Evolutionary conservation across 768 basidiomycete genomes (phyloP), one percentile per base, ranked within the genome.

Genomic region (Podaxis rugospora): DNA sequence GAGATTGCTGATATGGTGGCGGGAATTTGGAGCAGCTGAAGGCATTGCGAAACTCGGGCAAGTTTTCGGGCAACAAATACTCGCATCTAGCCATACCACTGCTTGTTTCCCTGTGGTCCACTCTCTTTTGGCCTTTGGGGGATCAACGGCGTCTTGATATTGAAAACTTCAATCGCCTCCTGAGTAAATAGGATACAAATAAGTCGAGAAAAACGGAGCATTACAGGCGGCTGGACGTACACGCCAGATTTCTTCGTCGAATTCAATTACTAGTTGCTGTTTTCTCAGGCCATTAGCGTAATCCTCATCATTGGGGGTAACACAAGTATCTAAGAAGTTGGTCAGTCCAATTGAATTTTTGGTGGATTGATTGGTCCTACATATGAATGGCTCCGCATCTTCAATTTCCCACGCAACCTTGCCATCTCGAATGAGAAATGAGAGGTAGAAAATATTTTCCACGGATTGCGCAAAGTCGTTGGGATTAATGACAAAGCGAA

Each of bases 391-490:
- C 66, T 92, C 87, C 0, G 87, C 89, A 0, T 89, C 78, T 6
- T 81, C 76, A 5, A 83, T 80, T 64, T 93, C 89, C 28, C 92
- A 77, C 10, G 88, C 88, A 61, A 87, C 92, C 67, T 85, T 83
- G 2, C 90, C 93, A 64, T 95, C 92, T 32, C 90, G 83, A 50
- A 97, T 90, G 63, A 97, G 80, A 75, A 99, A 98, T 0, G 93
- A 93, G 1, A 96, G 80, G 68, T 97, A 95, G 71, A 99, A 98
- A 23, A 96, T 78, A 70, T 99, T 99, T 75, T 99, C 97, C 13
- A 98, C 93, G 0, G 92, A 93, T 70, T 99, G 96, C 0, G 88
- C 90, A 69, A 93, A 99, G 67, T 90, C 87, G 28, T 88, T 74
- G 11, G 97, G 97, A 69, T 99, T 96, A 64, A 97, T 78, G 56